These are phyloP conservation scores for Monosporozyma aquatica DNA, from an alignment of 805 yeast genomes.

Conservation along the genomic window DNA sequence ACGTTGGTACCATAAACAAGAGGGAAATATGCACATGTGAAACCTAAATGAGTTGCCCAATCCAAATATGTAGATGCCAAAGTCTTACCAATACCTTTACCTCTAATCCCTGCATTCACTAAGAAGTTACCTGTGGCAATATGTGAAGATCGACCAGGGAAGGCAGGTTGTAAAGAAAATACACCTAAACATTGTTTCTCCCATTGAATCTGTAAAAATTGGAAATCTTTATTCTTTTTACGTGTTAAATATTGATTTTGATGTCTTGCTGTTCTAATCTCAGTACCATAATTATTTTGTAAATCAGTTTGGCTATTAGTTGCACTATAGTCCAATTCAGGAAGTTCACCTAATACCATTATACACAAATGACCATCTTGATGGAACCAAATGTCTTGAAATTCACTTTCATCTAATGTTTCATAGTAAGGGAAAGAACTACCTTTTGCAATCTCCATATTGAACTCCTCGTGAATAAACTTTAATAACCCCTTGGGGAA, in stretches of 20 bases:
- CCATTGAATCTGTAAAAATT: constrained; percentile 60
- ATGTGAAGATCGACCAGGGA: constrained; percentile 88
- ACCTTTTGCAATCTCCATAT: constrained; percentile 84
- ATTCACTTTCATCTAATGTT: constrained; percentile 63
- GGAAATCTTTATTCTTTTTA: constrained; percentile 22
- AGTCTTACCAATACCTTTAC: constrained; percentile 84
- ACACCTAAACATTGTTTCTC: constrained; percentile 88
- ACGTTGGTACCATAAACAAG: constrained; percentile 82
- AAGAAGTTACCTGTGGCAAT: constrained; percentile 84
- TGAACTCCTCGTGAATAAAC: constrained; percentile 84
- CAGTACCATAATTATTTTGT: constrained; percentile 16
- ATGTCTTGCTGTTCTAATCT: constrained; percentile 12
- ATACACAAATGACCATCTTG: constrained; percentile 40
- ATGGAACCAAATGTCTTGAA: constrained; percentile 75
- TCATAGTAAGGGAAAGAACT: constrained; percentile 83
- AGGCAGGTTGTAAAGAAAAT: constrained; percentile 76
- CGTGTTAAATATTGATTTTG: constrained; percentile 20
- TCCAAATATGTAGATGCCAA: constrained; percentile 74
- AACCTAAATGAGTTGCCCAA: constrained; percentile 89
- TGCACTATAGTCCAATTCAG: constrained; percentile 34
- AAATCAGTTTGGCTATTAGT: constrained; percentile 12
- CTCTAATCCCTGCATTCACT: constrained; percentile 88
- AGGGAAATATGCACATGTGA: constrained; percentile 74
- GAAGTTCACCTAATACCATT: constrained; percentile 69
- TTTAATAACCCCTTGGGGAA: constrained; percentile 72